Evolutionary conservation across 495 filamentous ascomycete genomes (phyloP).

Genomic region (Melanomma pulvis-pyrius): DNA sequence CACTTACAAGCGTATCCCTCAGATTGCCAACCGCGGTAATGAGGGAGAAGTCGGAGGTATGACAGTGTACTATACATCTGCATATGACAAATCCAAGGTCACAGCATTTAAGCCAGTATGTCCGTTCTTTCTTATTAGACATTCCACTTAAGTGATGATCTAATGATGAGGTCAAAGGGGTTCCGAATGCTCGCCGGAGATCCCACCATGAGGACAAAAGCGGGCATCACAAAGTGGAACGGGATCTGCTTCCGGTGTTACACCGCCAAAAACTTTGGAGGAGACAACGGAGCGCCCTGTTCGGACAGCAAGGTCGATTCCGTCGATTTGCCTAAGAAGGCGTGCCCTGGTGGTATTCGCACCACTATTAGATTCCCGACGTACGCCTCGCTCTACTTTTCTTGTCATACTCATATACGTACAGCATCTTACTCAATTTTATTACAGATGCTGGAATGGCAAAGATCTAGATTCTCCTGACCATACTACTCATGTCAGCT

Average conservation of each 20-base stretch:
- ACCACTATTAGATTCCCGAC: conserved; percentile 33
- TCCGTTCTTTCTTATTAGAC: not conserved
- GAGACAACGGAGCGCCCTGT: conserved; percentile 30
- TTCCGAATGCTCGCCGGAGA: conserved; percentile 36
- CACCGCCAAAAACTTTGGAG: conserved; percentile 23
- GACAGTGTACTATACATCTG: conserved; percentile 22
- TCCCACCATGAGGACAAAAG: conserved; percentile 9
- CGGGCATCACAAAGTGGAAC: conserved; percentile 8
- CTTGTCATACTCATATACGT: not conserved
- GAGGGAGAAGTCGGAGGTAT: conserved; percentile 14
- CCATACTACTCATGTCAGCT: conserved; percentile 23
- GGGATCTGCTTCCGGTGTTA: conserved; percentile 33
- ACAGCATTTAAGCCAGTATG: conserved; percentile 33
- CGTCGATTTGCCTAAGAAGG: conserved; percentile 19
- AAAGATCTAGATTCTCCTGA: conserved; percentile 23
- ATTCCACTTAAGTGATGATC: not conserved
- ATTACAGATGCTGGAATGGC: conserved; percentile 27
- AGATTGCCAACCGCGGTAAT: conserved; percentile 26
- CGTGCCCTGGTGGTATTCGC: conserved; percentile 32
- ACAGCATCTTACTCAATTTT: not conserved
- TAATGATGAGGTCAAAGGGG: not conserved
- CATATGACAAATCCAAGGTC: conserved; percentile 5
- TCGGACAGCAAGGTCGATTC: conserved; percentile 18
- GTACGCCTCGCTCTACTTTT: conserved; percentile 4
- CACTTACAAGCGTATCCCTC: conserved; percentile 25